Base-by-base conservation (phyloP, 495 filamentous ascomycete genomes). In the Aspergillus egyptiacus region DNA sequence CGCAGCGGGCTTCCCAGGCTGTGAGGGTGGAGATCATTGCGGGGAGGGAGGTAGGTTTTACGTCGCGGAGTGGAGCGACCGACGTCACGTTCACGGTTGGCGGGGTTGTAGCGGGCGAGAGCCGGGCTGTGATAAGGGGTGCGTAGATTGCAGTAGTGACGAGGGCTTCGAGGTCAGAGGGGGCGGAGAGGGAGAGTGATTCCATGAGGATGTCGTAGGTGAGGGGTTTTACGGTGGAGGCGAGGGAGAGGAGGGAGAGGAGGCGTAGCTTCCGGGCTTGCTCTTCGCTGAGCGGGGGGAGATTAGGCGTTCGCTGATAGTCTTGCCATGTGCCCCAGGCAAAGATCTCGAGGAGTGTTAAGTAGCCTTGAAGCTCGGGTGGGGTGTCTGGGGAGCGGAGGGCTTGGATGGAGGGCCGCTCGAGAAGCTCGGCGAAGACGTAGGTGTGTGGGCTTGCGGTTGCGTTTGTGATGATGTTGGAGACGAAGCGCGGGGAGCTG, bases 401-500 rank as follows among this genome's bases (percentile, higher is more conserved):
- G 2, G 81, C 72, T 63, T 94, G 87, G 55, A 97, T 81, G 54
- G 90, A 84, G 1, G 86, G 85, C 2, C 81, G 81, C 54, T 87
- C 78, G 7, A 99, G 82, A 0, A 99, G 83, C 73, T 97, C 93
- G 40, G 87, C 81, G 73, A 99, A 99, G 72, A 97, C 82, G 67
- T 84, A 97, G 60, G 89, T 91, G 62, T 95, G 86, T 8, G 87
- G 81, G 40, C 79, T 82, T 15, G 89, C 87, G 34, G 89, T 97
- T 22, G 90, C 93, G 69, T 90, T 88, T 15, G 78, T 79, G 57
- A 97, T 78, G 8, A 99, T 79, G 58, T 96, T 89, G 43, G 88
- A 83, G 18, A 89, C 84, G 38, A 89, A 86, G 40, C 86, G 83
- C 18, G 89, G 87, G 0, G 88, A 87, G 5, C 80, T 84, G 32